Percentiles rank a stretch among this genome's conserved stretches.
These are phyloP conservation scores for Ogataea dorogensis DNA, from an alignment of 805 yeast genomes.

Conservation along the genomic window DNA sequence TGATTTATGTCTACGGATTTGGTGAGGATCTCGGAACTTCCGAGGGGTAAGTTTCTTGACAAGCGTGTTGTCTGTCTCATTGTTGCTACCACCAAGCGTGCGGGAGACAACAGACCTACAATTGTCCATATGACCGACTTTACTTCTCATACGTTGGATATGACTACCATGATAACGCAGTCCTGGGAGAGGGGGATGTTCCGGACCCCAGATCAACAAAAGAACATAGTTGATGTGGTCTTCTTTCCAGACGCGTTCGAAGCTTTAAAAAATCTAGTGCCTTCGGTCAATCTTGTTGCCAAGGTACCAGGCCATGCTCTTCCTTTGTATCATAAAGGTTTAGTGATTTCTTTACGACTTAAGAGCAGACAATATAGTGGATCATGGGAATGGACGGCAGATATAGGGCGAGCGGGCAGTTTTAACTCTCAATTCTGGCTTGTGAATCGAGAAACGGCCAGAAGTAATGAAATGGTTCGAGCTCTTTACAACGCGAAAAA, in stretches of 20 bases:
- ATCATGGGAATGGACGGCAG: constrained; percentile 12
- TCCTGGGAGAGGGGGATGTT: constrained; percentile 1
- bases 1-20: constrained; percentile 2
- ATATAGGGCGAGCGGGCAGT: constrained; percentile 5
- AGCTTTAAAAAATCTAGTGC: neutral
- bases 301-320: neutral
- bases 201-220: neutral
- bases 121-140: constrained; percentile 27
- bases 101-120: constrained; percentile 14
- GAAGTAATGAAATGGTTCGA: constrained; percentile 1
- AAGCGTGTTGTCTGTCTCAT: constrained; percentile 19
- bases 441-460: neutral
- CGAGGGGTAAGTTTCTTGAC: constrained; percentile 7
- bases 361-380: constrained; percentile 11
- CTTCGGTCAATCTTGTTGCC: neutral
- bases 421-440: constrained; percentile 2
- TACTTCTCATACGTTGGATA: constrained; percentile 5
- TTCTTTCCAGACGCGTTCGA: constrained; percentile 6
- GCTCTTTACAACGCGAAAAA: constrained; percentile 3
- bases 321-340: constrained; percentile 4
- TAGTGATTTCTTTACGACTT: constrained; percentile 12
- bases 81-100: constrained; percentile 22
- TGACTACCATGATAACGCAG: constrained; percentile 2
- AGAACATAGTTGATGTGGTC: constrained; percentile 9
- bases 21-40: constrained; percentile 7